Base-by-base conservation (phyloP, 768 basidiomycete species). In the Rhodotorula toruloides region DNA sequence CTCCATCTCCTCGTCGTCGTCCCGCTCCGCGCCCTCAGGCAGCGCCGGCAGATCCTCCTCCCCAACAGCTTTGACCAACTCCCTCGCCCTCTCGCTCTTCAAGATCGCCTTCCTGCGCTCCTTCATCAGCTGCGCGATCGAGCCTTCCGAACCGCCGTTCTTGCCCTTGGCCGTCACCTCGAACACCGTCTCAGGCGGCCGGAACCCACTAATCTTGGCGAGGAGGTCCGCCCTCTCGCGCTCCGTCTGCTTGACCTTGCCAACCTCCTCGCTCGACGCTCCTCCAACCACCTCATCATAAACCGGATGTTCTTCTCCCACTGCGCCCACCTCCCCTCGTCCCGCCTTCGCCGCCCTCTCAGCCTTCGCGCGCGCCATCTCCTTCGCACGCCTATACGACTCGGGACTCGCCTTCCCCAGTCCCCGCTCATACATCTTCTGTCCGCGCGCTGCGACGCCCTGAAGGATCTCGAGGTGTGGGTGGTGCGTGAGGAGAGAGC, bases 341-440 rank as follows among this genome's bases (percentile, higher is more conserved):
- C 88, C 81, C 86, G 88, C 90, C 19, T 58, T 53, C 60, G 86
- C 84, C 43, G 2, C 82, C 80, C 56, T 48, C 25, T 68, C 67
- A 11, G 36, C 52, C 57, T 63, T 58, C 19, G 44, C 83, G 83
- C 25, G 77, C 76, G 82, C 81, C 81, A 96, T 87, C 63, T 86
- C 87, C 75, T 98, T 98, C 21, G 93, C 88, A 10, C 92, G 85
- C 70, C 86, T 85, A 79, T 97, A 90, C 74, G 87, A 88, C 61
- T 86, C 86, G 22, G 83, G 82, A 74, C 86, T 88, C 25, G 94
- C 93, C 75, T 93, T 96, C 29, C 88, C 88, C 76, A 90, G 87
- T 67, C 89, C 90, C 39, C 91, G 86, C 74, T 97, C 92, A 76
- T 94, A 98, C 90, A 98, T 88, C 3, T 83, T 79, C 70, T 97